A percentile compares a stretch with the other conserved stretches of the same genome.
Evolutionary conservation across 495 filamentous ascomycete genomes (phyloP).

Genomic region (Ascodesmis nigricans): DNA sequence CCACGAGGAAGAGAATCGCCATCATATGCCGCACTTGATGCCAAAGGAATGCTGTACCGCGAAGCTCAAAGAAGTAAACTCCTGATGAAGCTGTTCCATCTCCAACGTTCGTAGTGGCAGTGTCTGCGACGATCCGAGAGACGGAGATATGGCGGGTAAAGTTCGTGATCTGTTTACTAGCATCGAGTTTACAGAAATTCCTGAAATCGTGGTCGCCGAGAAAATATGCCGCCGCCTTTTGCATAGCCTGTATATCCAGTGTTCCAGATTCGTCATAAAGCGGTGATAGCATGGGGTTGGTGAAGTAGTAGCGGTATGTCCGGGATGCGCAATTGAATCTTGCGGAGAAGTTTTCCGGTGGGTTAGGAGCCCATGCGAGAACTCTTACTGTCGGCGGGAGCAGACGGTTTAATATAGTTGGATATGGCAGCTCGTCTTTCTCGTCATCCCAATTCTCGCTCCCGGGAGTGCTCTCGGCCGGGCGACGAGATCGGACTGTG

Average conservation of each 20-base stretch:
- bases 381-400: slow-evolving; percentile 76
- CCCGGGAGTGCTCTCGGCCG: slow-evolving; percentile 23
- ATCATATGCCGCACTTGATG: slow-evolving; percentile 93
- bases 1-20: slow-evolving; percentile 67
- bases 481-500: slow-evolving; percentile 55
- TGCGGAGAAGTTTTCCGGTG: slow-evolving; percentile 59
- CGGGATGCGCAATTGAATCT: slow-evolving; percentile 83
- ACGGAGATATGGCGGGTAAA: slow-evolving; percentile 57
- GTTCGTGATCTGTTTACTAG: slow-evolving; percentile 60
- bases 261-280: slow-evolving; percentile 30
- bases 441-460: slow-evolving; percentile 42
- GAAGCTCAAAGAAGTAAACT: slow-evolving; percentile 65
- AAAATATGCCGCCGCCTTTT: slow-evolving; percentile 50
- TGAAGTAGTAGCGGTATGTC: slow-evolving; percentile 91
- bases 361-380: slow-evolving; percentile 77
- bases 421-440: slow-evolving; percentile 63
- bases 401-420: slow-evolving; percentile 56
- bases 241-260: slow-evolving; percentile 75
- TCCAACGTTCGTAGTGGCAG: slow-evolving; percentile 3
- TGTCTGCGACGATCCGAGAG: slow-evolving; percentile 48
- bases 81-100: too few species aligned
- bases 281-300: slow-evolving; percentile 52
- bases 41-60: slow-evolving; percentile 91
- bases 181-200: slow-evolving; percentile 87
- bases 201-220: slow-evolving; percentile 82